Percentiles rank a stretch among this genome's conserved stretches.
Conservation (phyloP, 768 basidiomycete species). For the Hericium erinaceus region DNA sequence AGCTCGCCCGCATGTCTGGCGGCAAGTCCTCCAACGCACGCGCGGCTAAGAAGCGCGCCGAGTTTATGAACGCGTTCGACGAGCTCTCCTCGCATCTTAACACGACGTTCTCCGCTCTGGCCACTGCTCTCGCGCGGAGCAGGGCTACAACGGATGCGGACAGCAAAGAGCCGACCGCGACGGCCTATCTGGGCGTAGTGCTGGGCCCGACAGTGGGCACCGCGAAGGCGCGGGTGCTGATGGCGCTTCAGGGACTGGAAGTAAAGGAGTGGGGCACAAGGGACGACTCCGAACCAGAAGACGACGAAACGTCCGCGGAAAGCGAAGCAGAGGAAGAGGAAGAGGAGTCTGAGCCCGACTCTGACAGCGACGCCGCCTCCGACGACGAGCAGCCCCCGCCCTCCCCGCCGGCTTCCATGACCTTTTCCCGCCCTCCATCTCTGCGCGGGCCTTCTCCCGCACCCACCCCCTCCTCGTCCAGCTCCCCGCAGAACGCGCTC, state of each 20-base stretch:
- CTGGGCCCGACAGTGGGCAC: constrained; percentile 58
- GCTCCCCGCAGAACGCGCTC: constrained; percentile 7
- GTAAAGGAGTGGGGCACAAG: constrained; percentile 26
- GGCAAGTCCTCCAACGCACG: constrained; percentile 38
- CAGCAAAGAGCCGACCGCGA: constrained; percentile 9
- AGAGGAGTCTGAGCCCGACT: constrained; percentile 7
- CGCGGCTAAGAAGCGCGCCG: constrained; percentile 48
- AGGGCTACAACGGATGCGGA: neutral
- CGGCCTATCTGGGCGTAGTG: constrained; percentile 50
- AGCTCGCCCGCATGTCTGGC: constrained; percentile 46
- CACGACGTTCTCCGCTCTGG: constrained; percentile 66
- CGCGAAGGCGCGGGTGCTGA: constrained; percentile 50
- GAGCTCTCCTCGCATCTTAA: constrained; percentile 63
- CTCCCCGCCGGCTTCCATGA: neutral
- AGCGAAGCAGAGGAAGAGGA: constrained; percentile 6
- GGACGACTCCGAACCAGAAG: constrained; percentile 5
- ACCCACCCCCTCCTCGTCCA: constrained; percentile 2
- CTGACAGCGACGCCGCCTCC: neutral
- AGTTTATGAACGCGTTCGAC: constrained; percentile 59
- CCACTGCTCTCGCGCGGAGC: constrained; percentile 47
- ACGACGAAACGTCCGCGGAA: constrained; percentile 6
- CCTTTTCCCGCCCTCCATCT: constrained; percentile 19
- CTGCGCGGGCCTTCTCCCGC: constrained; percentile 13
- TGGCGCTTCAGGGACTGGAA: constrained; percentile 58
- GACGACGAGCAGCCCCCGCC: neutral